phyloP scores from a whole-genome alignment of 176 grass and related monocot genomes.

The Phragmites australis region DNA sequence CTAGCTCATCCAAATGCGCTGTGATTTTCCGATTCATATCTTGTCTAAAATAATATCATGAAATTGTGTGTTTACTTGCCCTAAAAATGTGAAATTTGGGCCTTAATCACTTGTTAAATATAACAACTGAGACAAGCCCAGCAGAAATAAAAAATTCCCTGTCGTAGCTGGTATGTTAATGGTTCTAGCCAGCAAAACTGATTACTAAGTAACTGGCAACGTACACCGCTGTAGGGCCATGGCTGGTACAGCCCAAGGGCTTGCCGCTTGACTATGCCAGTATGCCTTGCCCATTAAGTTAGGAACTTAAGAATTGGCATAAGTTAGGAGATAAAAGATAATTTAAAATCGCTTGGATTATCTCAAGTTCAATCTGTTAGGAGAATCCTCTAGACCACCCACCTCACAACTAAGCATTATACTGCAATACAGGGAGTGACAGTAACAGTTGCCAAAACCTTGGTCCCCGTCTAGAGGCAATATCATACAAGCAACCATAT shows the following conservation, averaged over 20 bases:
- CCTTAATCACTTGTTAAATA: not conserved
- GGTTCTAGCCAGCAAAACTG: not conserved
- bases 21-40: not conserved
- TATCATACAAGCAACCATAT: conserved; percentile 1
- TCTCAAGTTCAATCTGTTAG: conserved; percentile 8
- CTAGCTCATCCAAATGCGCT: not conserved
- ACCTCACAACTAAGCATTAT: not conserved
- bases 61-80: conserved; percentile 3
- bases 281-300: not conserved
- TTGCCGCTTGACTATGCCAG: not conserved
- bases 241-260: not conserved
- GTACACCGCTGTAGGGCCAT: not conserved
- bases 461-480: not conserved
- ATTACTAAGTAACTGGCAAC: not conserved
- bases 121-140: not conserved
- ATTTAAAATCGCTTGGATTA: not conserved
- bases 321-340: not conserved
- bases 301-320: not conserved
- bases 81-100: not conserved
- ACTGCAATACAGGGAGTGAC: not conserved
- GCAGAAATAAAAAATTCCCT: not conserved
- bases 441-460: not conserved
- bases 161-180: not conserved
- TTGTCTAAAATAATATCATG: not conserved
- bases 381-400: not conserved